Base-by-base conservation (phyloP, 83 land plant species). In the Diphasiastrum complanatum region DNA sequence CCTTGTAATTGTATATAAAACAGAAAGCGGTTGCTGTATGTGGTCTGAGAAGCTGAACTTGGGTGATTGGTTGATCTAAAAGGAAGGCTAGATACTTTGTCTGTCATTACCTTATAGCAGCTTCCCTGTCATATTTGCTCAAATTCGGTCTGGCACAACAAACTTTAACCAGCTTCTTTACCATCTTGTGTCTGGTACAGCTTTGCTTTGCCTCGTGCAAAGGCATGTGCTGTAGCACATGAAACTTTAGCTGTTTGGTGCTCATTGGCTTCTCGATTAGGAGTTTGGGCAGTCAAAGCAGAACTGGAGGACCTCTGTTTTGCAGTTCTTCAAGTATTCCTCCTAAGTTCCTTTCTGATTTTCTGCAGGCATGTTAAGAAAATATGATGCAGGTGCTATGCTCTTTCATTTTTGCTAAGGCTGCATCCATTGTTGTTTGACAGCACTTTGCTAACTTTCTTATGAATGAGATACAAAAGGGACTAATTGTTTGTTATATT, bases 171-270 rank as follows among this genome's bases (percentile, higher is more conserved):
- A n/a, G 27, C 38, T 14, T 59, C 14, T 59, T 24, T 33, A 29
- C 45, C 18, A 26, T 28, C 29, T 5, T 60, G 51, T 12, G 38
- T 60, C n/a, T 69, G 20, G 0, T 0, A 27, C 75, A 87, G 97
- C 29, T 85, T 87, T 83, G 97, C 95, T 34, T 62, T 91, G 51
- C 86, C 90, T 60, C 30, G 51, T 4, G 34, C 85, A 45, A 91
- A 91, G 65, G 95, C 95, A 61, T 80, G 77, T 74, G 97, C 97
- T 59, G 90, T 91, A 60, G 95, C 97, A 32, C 78, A 87, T 53
- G 97, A 91, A 75, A 91, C 97, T 23, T 68, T 91, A 33, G 75
- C 86, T n/a, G 77, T 91, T 34, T 91, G 97, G 97, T 91, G 97
- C 66, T 91, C 97, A 22, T 81, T 91, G 61, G 97, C 97, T 37